Base-by-base conservation (phyloP, 148 eudicot genomes). In the Spergularia bocconei region DNA sequence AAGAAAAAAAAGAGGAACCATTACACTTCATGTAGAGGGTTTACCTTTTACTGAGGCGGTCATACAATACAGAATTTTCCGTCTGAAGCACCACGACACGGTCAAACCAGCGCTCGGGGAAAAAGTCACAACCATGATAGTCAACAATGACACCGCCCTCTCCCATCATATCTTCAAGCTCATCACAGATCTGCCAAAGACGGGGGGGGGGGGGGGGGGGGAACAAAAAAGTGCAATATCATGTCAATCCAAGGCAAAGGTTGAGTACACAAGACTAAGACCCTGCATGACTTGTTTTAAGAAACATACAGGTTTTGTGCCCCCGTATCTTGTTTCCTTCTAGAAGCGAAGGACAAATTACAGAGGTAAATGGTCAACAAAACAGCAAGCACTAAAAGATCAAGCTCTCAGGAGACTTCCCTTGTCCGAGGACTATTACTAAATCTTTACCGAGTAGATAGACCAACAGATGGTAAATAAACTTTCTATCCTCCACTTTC, bases 81-180 rank as follows among this genome's bases (percentile, higher is more conserved):
- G 97, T 88, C 79, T 89, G 97, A 78, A 95, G 97, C 67, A 95
- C 98, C 77, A 89, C 93, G 63, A 92, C 91, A 51, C 73, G 86
- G 81, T 92, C 96, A 79, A 95, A 95, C 93, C 98, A 95, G 41
- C 92, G 92, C 77, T 95, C 96, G 3, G 99, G 99, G 79, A 95
- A 95, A 79, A 95, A 95, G 72, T 95, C 99, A 72, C 97, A 92
- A 41, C 97, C 96, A 77, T 95, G 99, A 81, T 92, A 86, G 82
- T 95, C 99, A 78, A 95, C 86, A 23, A 95, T 92, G 80, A 82
- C 76, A 63, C 97, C 99, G 14, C 97, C 97, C 71, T 77, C 86
- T 84, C 84, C 97, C 97, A 95, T 95, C 78, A 78, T 57, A 80
- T 89, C 91, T 82, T 95, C 99, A 60, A 95, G 96, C 82, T 92